A percentile compares a stretch with the other conserved stretches of the same genome.
Evolutionary conservation across 805 yeast genomes (phyloP).

Genomic region (Nakazawaea pomicola): DNA sequence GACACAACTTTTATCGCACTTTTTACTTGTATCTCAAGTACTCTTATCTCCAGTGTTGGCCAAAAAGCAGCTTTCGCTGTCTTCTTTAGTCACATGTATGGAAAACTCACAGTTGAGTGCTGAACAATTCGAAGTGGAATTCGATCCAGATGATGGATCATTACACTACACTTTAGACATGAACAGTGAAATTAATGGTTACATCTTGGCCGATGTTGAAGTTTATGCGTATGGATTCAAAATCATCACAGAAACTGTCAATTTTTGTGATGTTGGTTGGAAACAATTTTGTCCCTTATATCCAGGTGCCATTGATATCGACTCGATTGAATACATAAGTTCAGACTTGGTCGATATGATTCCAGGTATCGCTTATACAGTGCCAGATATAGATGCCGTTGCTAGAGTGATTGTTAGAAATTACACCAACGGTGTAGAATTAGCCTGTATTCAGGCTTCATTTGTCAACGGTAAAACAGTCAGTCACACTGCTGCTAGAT

Average conservation of each 20-base stretch:
- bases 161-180: constrained; percentile 66
- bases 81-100: constrained; percentile 85
- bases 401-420: constrained; percentile 48
- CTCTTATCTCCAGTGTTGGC: background rate
- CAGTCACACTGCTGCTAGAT: constrained; percentile 73
- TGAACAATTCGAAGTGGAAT: constrained; percentile 64
- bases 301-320: constrained; percentile 77
- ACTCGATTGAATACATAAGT: constrained; percentile 59
- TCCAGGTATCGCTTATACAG: constrained; percentile 82
- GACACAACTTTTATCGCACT: too few relatives aligned
- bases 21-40: too few relatives aligned
- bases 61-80: constrained; percentile 40
- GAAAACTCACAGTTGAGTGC: constrained; percentile 71
- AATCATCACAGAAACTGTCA: constrained; percentile 51
- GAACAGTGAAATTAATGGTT: constrained; percentile 60
- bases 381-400: constrained; percentile 83
- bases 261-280: constrained; percentile 67
- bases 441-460: constrained; percentile 74
- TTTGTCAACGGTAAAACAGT: constrained; percentile 79
- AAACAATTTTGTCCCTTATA: constrained; percentile 86
- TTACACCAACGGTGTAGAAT: constrained; percentile 29
- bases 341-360: constrained; percentile 45
- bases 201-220: constrained; percentile 62
- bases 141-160: constrained; percentile 66
- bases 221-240: constrained; percentile 85